Evolutionary conservation across 2,329 filamentous ascomycete species (phyloP).

Genomic region (Epichloe sibirici): DNA sequence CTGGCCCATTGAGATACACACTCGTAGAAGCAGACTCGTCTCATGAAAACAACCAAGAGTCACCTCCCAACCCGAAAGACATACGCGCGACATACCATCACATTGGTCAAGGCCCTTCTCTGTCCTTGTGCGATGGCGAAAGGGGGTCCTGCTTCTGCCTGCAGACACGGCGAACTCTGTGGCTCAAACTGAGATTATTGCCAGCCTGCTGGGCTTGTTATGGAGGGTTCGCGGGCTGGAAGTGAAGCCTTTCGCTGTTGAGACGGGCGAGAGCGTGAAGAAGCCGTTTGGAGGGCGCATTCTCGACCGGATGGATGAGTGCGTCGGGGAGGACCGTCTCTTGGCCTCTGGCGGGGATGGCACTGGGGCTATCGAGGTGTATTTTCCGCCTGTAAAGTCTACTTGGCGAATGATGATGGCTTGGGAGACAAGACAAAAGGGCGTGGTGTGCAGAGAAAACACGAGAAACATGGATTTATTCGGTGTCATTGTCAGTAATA

Average conservation of each 20-base stretch:
- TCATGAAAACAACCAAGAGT: not conserved
- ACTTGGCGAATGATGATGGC: too few relatives aligned
- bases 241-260: not conserved
- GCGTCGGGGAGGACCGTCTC: too few relatives aligned
- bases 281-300: not conserved
- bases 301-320: too few relatives aligned
- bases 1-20: not conserved
- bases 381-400: too few relatives aligned
- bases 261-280: not conserved
- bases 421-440: too few relatives aligned
- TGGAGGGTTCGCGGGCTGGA: not conserved
- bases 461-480: too few relatives aligned
- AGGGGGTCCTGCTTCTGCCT: not conserved
- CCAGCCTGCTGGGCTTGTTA: conserved; percentile 1
- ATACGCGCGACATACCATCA: not conserved
- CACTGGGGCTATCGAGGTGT: too few relatives aligned
- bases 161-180: not conserved
- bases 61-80: not conserved
- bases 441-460: too few relatives aligned
- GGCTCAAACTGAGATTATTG: not conserved
- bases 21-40: not conserved
- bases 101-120: not conserved
- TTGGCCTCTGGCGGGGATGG: too few relatives aligned
- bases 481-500: too few relatives aligned
- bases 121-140: not conserved